Evolutionary conservation across 805 yeast species (phyloP), one percentile per base, ranked within the genome.

Genomic region (Helenozyma rhizophorensis): DNA sequence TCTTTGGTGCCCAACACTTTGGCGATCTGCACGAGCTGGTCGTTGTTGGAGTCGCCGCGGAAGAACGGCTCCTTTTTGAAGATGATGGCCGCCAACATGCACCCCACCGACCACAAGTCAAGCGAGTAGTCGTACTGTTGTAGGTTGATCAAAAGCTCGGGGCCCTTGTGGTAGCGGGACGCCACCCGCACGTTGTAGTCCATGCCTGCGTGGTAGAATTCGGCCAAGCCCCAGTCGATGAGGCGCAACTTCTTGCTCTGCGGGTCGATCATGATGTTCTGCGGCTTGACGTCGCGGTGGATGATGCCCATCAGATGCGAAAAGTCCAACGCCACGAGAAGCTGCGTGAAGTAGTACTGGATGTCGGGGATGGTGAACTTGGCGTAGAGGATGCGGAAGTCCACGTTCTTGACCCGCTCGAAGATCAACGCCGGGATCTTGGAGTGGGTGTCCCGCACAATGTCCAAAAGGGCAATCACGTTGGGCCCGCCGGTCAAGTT

Each of bases 221-320:
- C 96, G 6, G 96, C 96, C 40, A 88, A 64, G 11, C 96, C 96
- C 96, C 96, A 88, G 63, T 88, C 96, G 43, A 88, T 88, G 35
- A 88, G 72, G 48, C 90, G 73, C 51, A 88, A 62, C 25, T 67
- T 63, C 45, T 71, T 73, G 28, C 54, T 57, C 16, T 68, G 62
- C 40, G 87, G 95, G 60, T 88, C 95, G 47, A 87, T 87, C 95
- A 87, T 87, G 27, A 87, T 86, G 53, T 87, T 87, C 58, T 87
- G 96, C 9, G 96, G 96, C 56, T 87, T 87, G 31, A 87, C 96
- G 60, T 87, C 96, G 55, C 96, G 70, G 60, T 87, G 96, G 82
- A 87, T 87, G 44, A 89, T 86, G 23, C 97, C 97, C 81, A 83
- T 83, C 5, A 94, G 83, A 63, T 89, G 97, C 34, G 86, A 81